Conservation (phyloP, 2,329 filamentous ascomycete genomes). For the Pseudopithomyces chartarum region DNA sequence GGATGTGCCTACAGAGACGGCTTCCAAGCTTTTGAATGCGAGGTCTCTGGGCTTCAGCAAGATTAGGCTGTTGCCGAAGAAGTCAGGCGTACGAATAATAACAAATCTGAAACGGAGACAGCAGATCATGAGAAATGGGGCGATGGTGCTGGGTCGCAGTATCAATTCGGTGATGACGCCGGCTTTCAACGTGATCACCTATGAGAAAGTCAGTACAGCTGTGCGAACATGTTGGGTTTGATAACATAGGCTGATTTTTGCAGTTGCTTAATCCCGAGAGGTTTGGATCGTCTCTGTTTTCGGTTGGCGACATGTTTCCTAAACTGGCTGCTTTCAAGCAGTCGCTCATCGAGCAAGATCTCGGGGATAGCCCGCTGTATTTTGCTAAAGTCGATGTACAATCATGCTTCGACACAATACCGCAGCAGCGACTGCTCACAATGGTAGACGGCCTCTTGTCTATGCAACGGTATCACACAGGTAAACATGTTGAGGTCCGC, state of each 20-base stretch:
- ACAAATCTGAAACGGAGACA: constrained; percentile 78
- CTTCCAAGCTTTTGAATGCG: constrained; percentile 62
- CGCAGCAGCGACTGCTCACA: constrained; percentile 73
- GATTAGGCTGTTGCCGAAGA: constrained; percentile 83
- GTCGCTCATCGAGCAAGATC: constrained; percentile 45
- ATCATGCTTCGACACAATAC: constrained; percentile 94
- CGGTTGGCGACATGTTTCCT: constrained; percentile 77
- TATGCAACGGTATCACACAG: constrained; percentile 69
- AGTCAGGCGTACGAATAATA: constrained; percentile 76
- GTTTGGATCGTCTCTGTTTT: constrained; percentile 82
- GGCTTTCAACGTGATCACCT: constrained; percentile 75
- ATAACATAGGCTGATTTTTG: constrained; percentile 10
- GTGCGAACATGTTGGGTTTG: background rate
- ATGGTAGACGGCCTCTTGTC: constrained; percentile 65
- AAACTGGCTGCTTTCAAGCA: constrained; percentile 73
- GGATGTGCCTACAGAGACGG: constrained; percentile 66
- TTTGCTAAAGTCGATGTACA: constrained; percentile 94
- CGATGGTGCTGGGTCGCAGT: constrained; percentile 62
- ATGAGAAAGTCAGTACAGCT: constrained; percentile 67
- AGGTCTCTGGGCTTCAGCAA: constrained; percentile 76
- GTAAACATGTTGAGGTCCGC: constrained; percentile 75
- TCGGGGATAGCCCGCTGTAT: constrained; percentile 61
- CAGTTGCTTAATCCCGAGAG: constrained; percentile 53
- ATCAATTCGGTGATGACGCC: constrained; percentile 75
- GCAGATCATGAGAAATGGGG: constrained; percentile 58